A percentile compares a stretch with the other conserved stretches of the same genome.
Evolutionary conservation across 805 yeast species (phyloP).

Genomic region (Starmerella floricola): DNA sequence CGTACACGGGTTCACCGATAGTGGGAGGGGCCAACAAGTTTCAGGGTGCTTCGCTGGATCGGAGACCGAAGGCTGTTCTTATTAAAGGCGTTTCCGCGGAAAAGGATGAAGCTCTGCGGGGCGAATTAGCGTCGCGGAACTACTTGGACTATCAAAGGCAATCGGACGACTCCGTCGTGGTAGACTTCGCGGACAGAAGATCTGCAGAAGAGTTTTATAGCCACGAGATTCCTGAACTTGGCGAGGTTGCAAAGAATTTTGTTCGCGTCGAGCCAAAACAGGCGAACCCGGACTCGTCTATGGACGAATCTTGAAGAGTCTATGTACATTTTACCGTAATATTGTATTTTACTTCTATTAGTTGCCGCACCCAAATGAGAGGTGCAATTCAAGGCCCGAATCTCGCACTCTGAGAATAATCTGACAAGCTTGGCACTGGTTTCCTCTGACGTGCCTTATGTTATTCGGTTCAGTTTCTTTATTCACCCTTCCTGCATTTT

Average conservation of each 20-base stretch:
- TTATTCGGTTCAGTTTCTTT: no score
- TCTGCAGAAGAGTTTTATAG: slow-evolving; percentile 31
- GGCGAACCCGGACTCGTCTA: neutral
- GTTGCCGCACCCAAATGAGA: no score
- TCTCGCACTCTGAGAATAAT: no score
- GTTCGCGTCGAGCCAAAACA: slow-evolving; percentile 5
- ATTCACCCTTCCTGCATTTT: no score
- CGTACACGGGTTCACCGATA: slow-evolving; percentile 14
- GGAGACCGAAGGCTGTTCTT: slow-evolving; percentile 31
- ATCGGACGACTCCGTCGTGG: slow-evolving; percentile 15
- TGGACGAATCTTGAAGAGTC: slow-evolving; percentile 4
- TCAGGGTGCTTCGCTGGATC: slow-evolving; percentile 27
- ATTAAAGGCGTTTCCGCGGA: slow-evolving; percentile 27
- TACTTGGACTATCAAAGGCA: slow-evolving; percentile 18
- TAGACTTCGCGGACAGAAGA: slow-evolving; percentile 29
- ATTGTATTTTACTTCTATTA: no score
- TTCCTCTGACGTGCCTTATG: no score
- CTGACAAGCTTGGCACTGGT: no score
- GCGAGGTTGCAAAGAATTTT: slow-evolving; percentile 26
- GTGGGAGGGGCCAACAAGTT: slow-evolving; percentile 6
- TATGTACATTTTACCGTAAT: no score
- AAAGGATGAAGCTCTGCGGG: slow-evolving; percentile 28
- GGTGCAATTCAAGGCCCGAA: no score
- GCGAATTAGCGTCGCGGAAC: slow-evolving; percentile 23
- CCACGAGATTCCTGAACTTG: slow-evolving; percentile 25